These are phyloP conservation scores for Prunus mongolica DNA, from an alignment of 306 rosid genomes.

Conservation along the genomic window DNA sequence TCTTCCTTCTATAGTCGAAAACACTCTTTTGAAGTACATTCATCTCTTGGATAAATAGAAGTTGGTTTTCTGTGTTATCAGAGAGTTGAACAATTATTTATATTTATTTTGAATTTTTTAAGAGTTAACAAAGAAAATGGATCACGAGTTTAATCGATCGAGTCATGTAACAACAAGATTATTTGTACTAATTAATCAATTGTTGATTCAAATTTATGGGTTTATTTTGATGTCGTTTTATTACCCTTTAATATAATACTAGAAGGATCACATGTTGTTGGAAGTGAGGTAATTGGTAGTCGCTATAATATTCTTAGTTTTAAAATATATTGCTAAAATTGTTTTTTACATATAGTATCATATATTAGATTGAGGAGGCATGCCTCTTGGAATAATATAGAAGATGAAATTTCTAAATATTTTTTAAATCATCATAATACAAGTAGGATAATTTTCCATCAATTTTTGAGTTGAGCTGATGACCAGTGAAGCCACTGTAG, in stretches of 20 bases:
- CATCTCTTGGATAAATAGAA: background rate
- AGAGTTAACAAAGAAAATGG: background rate
- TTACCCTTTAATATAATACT: too few relatives aligned
- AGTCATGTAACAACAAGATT: background rate
- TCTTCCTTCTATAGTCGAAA: too few relatives aligned
- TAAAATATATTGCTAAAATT: too few relatives aligned
- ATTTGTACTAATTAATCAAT: too few relatives aligned
- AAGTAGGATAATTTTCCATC: slow-evolving; percentile 24
- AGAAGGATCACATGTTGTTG: too few relatives aligned
- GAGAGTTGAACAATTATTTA: background rate
- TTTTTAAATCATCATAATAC: slow-evolving; percentile 3
- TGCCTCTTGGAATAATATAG: background rate
- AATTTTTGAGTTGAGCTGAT: slow-evolving; percentile 26
- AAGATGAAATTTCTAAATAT: background rate
- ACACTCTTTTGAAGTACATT: too few relatives aligned
- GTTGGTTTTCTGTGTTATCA: background rate
- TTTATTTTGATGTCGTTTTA: too few relatives aligned
- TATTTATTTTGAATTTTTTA: background rate
- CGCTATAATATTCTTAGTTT: too few relatives aligned
- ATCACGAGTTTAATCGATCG: background rate
- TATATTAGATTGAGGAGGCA: background rate
- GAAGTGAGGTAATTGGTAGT: too few relatives aligned
- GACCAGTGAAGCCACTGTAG: slow-evolving; percentile 29
- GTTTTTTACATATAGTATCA: background rate
- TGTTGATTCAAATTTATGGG: background rate